Evolutionary conservation across 768 basidiomycete species (phyloP).

Genomic region (Leccinum pellstonianum): DNA sequence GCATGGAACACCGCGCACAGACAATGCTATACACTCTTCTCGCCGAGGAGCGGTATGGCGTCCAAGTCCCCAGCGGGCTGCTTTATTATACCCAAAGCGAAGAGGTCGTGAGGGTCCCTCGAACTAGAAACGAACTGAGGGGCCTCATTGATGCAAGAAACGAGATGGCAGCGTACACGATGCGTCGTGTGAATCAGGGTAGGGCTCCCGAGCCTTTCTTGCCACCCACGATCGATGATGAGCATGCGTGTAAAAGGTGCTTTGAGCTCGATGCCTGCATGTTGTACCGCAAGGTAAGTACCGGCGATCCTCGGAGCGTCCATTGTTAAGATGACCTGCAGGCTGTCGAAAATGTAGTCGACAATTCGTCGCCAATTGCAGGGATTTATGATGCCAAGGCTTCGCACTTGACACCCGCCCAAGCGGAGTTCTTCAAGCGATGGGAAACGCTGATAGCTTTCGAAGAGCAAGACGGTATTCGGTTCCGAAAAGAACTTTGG

Average conservation of each 20-base stretch:
- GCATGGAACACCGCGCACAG: slow-evolving; percentile 94
- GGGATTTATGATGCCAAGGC: slow-evolving; percentile 79
- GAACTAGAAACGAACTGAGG: slow-evolving; percentile 77
- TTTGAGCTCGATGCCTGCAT: slow-evolving; percentile 86
- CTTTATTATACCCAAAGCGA: slow-evolving; percentile 94
- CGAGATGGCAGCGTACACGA: slow-evolving; percentile 78
- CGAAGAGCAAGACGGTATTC: slow-evolving; percentile 84
- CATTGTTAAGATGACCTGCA: slow-evolving; percentile 28
- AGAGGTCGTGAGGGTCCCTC: slow-evolving; percentile 80
- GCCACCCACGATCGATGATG: slow-evolving; percentile 85
- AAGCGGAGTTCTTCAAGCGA: slow-evolving; percentile 77
- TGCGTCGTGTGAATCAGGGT: slow-evolving; percentile 40
- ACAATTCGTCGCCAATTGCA: slow-evolving; percentile 52
- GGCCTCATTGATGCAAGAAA: slow-evolving; percentile 83
- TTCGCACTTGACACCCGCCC: slow-evolving; percentile 65
- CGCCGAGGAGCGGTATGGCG: slow-evolving; percentile 86
- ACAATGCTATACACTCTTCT: slow-evolving; percentile 96
- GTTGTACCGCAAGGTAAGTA: slow-evolving; percentile 81
- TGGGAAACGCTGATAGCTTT: slow-evolving; percentile 86
- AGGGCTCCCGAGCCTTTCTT: slow-evolving; percentile 56
- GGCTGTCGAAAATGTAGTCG: slow-evolving; percentile 68
- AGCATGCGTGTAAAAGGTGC: slow-evolving; percentile 74
- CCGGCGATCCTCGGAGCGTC: background rate
- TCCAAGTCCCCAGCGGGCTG: slow-evolving; percentile 76
- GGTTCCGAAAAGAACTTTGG: slow-evolving; percentile 93